A percentile compares a stretch with the other conserved stretches of the same genome.
Conservation (phyloP, 805 yeast species). For the Candida incommunis region DNA sequence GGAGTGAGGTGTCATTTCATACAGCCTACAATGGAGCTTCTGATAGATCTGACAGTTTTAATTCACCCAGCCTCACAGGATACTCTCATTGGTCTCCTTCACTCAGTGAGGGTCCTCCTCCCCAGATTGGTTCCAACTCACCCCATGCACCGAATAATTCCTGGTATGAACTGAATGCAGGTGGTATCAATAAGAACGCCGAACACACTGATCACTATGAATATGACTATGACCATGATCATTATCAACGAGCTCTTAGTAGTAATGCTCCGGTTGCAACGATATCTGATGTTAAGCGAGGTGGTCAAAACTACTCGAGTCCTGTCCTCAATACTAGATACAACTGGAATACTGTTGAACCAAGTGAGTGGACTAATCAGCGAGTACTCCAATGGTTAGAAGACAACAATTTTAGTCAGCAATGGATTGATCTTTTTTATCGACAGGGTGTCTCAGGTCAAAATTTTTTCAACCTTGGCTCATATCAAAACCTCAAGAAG, state of each 20-base stretch:
- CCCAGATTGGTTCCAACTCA: too few relatives aligned
- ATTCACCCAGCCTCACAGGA: background rate
- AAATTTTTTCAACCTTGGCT: conserved; percentile 50
- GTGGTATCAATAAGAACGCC: too few relatives aligned
- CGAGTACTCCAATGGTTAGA: conserved; percentile 58
- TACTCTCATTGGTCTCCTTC: background rate
- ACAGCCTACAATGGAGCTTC: background rate
- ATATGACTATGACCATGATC: too few relatives aligned
- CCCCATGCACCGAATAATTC: too few relatives aligned
- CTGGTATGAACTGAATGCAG: too few relatives aligned
- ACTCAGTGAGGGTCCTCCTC: conserved; percentile 1
- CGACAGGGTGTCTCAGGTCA: conserved; percentile 45
- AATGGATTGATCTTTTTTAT: conserved; percentile 59
- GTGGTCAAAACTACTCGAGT: too few relatives aligned
- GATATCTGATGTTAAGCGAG: too few relatives aligned
- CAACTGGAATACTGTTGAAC: conserved; percentile 36
- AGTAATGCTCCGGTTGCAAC: too few relatives aligned
- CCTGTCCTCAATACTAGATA: too few relatives aligned
- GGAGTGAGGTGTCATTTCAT: background rate
- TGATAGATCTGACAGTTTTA: background rate
- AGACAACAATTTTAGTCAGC: conserved; percentile 48
- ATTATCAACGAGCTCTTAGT: too few relatives aligned
- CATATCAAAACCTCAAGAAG: conserved; percentile 44
- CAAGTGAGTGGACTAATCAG: conserved; percentile 59
- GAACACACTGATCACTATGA: too few relatives aligned